These are phyloP conservation scores for Naganishia vishniacii DNA, from an alignment of 768 basidiomycete genomes.

Conservation along the genomic window DNA sequence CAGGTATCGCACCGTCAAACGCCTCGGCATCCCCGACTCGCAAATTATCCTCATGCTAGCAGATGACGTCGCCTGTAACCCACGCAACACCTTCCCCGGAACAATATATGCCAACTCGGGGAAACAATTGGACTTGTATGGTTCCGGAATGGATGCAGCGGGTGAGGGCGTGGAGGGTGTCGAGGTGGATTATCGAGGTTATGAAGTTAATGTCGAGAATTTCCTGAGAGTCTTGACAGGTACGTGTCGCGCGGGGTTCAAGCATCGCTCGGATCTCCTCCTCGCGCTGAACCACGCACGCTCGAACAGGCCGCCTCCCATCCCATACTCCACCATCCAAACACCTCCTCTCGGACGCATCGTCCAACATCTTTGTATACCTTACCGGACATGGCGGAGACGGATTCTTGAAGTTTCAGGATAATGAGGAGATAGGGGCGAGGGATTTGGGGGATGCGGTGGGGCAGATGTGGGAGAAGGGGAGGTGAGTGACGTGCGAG, in stretches of 20 bases:
- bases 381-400: constrained; percentile 98
- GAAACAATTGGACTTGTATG: constrained; percentile 79
- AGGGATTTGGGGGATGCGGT: constrained; percentile 97
- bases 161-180: constrained; percentile 61
- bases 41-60: constrained; percentile 99
- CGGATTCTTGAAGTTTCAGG: constrained; percentile 98
- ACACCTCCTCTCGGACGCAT: constrained; percentile 79
- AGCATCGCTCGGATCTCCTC: too few species aligned
- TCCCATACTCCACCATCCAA: constrained; percentile 83
- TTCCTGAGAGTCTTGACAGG: constrained; percentile 88
- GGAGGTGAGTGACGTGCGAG: constrained; percentile 55
- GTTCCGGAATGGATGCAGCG: constrained; percentile 42
- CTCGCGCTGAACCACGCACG: not conserved
- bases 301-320: constrained; percentile 66
- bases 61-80: constrained; percentile 90
- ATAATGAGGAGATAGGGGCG: constrained; percentile 94
- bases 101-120: constrained; percentile 86
- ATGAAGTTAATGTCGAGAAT: constrained; percentile 96
- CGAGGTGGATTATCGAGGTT: constrained; percentile 96
- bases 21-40: constrained; percentile 94
- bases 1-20: constrained; percentile 97
- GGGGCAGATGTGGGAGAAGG: constrained; percentile 98
- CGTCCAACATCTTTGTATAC: constrained; percentile 90
- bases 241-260: constrained; percentile 47
- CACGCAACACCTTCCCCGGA: constrained; percentile 84